Evolutionary conservation across 148 eudicot genomes (phyloP), one percentile per base, ranked within the genome.

Genomic region (Amaranthus hypochondriacus): DNA sequence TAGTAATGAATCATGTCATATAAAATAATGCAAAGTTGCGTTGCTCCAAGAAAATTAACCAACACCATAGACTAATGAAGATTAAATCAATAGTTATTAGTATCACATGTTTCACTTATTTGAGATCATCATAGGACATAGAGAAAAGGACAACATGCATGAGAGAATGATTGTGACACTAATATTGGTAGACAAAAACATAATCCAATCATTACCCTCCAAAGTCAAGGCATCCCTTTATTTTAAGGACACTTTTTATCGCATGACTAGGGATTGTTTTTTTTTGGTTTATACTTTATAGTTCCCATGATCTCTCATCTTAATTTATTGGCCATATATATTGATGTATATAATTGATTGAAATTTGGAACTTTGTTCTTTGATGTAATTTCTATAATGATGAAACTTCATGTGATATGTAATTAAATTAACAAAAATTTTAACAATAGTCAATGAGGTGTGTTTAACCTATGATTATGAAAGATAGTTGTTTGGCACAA

Each of bases 181-280:
- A 50, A 77, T 21, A 72, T 48, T 71, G 18, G 43, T 55, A 5
- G 46, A 50, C 58, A 60, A 4, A 13, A 12, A 11, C 44, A 52
- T 42, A 66, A 72, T 66, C 66, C 59, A 72, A 59, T 67, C 49
- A 50, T 73, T 56, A 50, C 53, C 62, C 68, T 60, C 18, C 62
- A 76, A 69, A 61, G 73, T 60, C 64, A 73, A 73, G 70, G 52
- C 53, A 49, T 65, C 12, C 49, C 56, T 58, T 66, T 14, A 10
- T 62, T 59, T 71, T 61, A 54, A 28, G 55, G 47, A 52, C 62
- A 62, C 74, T 73, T 72, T 58, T 42, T 44, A 48, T 72, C 83
- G 76, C 76, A 75, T 75, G 82, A 80, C 51, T 75, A 66, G 72
- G 50, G 75, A 52, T 58, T 51, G 3, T 15, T 66, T 80, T 66